Evolutionary conservation across 257 asterid species (phyloP).

Genomic region (Scutellaria baicalensis): DNA sequence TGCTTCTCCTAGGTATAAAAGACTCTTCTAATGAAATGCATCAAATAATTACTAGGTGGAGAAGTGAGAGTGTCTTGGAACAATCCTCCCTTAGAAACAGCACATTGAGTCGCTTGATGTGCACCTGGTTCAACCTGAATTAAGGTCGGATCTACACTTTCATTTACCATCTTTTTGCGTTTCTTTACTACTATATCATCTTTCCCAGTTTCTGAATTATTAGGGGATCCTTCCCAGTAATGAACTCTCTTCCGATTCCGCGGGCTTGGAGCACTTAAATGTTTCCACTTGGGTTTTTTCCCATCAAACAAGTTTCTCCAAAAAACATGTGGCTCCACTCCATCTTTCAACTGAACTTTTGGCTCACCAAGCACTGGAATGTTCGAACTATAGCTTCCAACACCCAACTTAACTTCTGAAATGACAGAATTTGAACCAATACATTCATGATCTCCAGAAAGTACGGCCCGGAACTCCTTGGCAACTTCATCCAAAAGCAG

Average conservation of each 20-base stretch:
- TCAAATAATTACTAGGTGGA: not conserved
- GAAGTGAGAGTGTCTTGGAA: not conserved
- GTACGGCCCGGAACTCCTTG: conserved; percentile 48
- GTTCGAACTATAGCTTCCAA: conserved; percentile 36
- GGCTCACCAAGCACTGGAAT: conserved; percentile 59
- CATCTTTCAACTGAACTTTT: conserved; percentile 34
- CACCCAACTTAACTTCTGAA: conserved; percentile 50
- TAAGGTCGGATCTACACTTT: conserved; percentile 25
- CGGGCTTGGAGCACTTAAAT: conserved; percentile 31
- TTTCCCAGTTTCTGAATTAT: conserved; percentile 23
- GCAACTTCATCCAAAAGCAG: conserved; percentile 40
- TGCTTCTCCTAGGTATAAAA: not conserved
- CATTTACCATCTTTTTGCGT: conserved; percentile 43
- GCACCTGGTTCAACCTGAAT: conserved; percentile 23
- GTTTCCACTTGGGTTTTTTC: conserved; percentile 59
- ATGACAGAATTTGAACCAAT: conserved; percentile 29
- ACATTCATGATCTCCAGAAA: conserved; percentile 26
- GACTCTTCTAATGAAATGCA: not conserved
- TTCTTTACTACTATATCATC: conserved; percentile 47
- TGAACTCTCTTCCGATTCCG: conserved; percentile 72
- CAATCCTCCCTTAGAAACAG: conserved; percentile 24
- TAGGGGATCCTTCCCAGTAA: conserved; percentile 32
- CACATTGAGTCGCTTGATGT: conserved; percentile 11
- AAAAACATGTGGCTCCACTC: conserved; percentile 53
- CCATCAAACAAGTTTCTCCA: conserved; percentile 74